Evolutionary conservation across 2,329 filamentous ascomycete genomes (phyloP), one percentile per base, ranked within the genome.

Genomic region (Pseudogymnoascus pannorum): DNA sequence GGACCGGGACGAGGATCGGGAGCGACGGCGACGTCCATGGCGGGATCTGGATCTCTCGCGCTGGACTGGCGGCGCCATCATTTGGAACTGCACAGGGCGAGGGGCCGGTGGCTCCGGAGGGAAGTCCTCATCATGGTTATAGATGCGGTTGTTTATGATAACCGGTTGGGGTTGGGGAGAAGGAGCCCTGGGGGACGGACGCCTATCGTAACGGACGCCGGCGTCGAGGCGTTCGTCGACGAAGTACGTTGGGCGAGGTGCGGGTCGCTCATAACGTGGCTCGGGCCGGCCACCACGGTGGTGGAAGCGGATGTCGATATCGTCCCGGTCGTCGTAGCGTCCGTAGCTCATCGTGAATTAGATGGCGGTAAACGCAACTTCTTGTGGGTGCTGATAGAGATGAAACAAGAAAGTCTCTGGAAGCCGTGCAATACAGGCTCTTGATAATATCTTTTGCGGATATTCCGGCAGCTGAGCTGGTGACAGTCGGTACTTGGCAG

Each of bases 111-210:
- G 33, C 26, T 54, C 48, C n/a, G n/a, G n/a, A 16, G 48, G 48
- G 8, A 61, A 57, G 9, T 66, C 64, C 20, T 65, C 63, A 59
- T 77, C 66, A 20, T 79, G 75, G 63, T 80, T 79, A 66, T 81
- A 79, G 62, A 82, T 79, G 61, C 75, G 75, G 70, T 84, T 85
- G 68, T 84, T 82, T 69, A 85, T 84, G 59, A 85, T 79, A 57
- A 85, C 76, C 1, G 81, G 80, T 4, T 71, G 40, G 12, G 40
- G 40, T 5, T 71, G 48, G 24, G 48, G 48, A 12, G 48, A 54
- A 68, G 72, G 5, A 72, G 57, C 42, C 51, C 58, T 35, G 24
- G 16, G 54, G 14, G 63, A 62, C 8, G 67, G 66, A 22, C 63
- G 63, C 4, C 57, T 61, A 2, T 62, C 60, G 35, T 35, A 60